Percentiles rank a stretch among this genome's conserved stretches.
phyloP scores from a whole-genome alignment of 768 basidiomycete species.

The Termitomyces bulborhizus region DNA sequence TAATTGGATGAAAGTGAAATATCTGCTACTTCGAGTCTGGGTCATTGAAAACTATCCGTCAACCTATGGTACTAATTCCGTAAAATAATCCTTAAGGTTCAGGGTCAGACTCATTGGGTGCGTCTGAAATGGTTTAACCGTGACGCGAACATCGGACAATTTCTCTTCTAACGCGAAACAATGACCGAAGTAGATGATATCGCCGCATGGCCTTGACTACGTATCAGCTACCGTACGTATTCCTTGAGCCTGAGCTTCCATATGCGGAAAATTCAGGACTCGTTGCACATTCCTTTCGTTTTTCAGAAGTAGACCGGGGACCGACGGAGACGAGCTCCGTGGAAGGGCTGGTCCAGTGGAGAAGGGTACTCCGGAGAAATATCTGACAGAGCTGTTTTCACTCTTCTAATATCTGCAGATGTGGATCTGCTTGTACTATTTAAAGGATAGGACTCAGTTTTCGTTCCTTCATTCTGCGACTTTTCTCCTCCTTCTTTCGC shows the following conservation, averaged over 20 bases:
- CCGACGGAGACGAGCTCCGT: no score
- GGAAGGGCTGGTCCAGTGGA: background rate
- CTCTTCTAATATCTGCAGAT: background rate
- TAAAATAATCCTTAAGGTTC: background rate
- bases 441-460: background rate
- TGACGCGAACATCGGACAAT: background rate
- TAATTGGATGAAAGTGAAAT: no score
- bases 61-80: background rate
- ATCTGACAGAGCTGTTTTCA: background rate
- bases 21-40: no score
- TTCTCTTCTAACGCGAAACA: background rate
- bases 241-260: background rate
- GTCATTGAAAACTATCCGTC: no score
- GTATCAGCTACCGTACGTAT: background rate
- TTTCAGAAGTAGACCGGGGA: background rate
- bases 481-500: background rate
- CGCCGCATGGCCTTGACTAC: background rate
- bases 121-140: background rate
- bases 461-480: background rate
- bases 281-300: background rate
- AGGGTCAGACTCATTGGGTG: background rate
- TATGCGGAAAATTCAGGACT: background rate
- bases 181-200: background rate
- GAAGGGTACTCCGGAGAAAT: background rate
- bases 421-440: background rate